phyloP scores from a whole-genome alignment of 805 yeast species.

The Teunomyces cretensis region DNA sequence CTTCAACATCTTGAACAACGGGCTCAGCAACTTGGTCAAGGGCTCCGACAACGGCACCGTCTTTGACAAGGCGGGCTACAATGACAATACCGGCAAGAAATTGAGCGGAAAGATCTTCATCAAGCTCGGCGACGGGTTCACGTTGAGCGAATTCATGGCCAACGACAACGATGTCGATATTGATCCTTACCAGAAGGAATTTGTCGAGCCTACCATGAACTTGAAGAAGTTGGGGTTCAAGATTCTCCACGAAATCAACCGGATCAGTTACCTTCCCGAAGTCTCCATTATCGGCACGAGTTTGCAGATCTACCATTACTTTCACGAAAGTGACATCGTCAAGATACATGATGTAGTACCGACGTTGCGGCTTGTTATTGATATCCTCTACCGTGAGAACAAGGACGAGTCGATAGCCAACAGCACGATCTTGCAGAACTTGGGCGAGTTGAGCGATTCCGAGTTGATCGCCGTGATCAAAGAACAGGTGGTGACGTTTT shows the following conservation, averaged over 20 bases:
- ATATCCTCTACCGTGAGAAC: slow-evolving; percentile 21
- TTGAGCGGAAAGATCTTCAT: slow-evolving; percentile 39
- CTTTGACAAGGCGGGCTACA: slow-evolving; percentile 22
- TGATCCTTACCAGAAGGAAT: slow-evolving; percentile 3
- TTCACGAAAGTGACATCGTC: slow-evolving; percentile 7
- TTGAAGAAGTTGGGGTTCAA: slow-evolving; percentile 55
- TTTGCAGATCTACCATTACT: slow-evolving; percentile 32
- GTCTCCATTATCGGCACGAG: slow-evolving; percentile 51
- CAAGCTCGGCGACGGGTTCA: slow-evolving; percentile 33
- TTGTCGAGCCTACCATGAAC: slow-evolving; percentile 19
- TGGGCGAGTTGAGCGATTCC: slow-evolving; percentile 16
- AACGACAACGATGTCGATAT: slow-evolving; percentile 7
- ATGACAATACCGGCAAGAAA: slow-evolving; percentile 26
- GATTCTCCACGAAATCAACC: slow-evolving; percentile 52
- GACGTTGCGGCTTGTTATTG: slow-evolving; percentile 25
- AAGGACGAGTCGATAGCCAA: slow-evolving; percentile 20
- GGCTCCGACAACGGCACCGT: slow-evolving; percentile 7
- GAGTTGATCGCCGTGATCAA: slow-evolving; percentile 25
- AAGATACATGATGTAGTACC: slow-evolving; percentile 23
- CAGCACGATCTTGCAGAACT: slow-evolving; percentile 16
- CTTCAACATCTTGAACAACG: slow-evolving; percentile 34
- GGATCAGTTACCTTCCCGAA: slow-evolving; percentile 51
- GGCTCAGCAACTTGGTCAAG: slow-evolving; percentile 28
- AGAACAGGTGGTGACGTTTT: slow-evolving; percentile 26
- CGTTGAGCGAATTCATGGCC: slow-evolving; percentile 25